Base-by-base conservation (phyloP, 768 basidiomycete species). In the Calocybe gangraenosa region DNA sequence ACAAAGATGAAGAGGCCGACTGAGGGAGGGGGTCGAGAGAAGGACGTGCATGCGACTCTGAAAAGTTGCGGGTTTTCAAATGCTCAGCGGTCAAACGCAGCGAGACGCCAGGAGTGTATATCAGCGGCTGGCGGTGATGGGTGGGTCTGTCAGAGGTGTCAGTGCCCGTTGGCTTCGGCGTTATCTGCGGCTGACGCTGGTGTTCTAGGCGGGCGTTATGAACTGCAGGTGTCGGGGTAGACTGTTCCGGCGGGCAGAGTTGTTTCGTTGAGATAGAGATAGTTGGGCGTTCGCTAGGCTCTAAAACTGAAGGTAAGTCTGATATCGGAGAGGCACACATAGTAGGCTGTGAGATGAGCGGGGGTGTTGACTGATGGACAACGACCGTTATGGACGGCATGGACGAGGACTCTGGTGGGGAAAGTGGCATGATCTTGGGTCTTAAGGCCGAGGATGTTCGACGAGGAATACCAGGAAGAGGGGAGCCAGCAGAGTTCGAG, bases 401-500 rank as follows among this genome's bases (percentile, higher is more conserved):
- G 44, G 51, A 5, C 54, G 48, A 17, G 55, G 54, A 25, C 56
- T 53, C 28, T 59, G 52, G 10, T 53, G 48, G 46, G 40, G 41
- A 55, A 14, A 56, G 60, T 7, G 48, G 44, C 47, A 44, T 42
- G 52, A 49, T 47, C 44, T 43, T 57, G 49, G 62, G 37, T 53
- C 62, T 62, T 53, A 54, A 52, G 52, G 49, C 52, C 40, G 63
- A 60, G 3, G 67, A 57, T 28, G 57, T 60, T 38, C 82, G 68
- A 42, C 82, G 75, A 30, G 86, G 81, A 42, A 86, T 70, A 40
- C 75, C 67, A 13, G 84, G 83, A n/a, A 85, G 74, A 44, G 83
- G 75, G 7, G 67, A 66, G 2, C 77, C 73, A 23, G 84, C 80
- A 22, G 70, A 62, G 61, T 82, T 86, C 33, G 78, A 65, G 47